Evolutionary conservation across 345 rosid species (phyloP).

Genomic region (Isatis tinctoria): DNA sequence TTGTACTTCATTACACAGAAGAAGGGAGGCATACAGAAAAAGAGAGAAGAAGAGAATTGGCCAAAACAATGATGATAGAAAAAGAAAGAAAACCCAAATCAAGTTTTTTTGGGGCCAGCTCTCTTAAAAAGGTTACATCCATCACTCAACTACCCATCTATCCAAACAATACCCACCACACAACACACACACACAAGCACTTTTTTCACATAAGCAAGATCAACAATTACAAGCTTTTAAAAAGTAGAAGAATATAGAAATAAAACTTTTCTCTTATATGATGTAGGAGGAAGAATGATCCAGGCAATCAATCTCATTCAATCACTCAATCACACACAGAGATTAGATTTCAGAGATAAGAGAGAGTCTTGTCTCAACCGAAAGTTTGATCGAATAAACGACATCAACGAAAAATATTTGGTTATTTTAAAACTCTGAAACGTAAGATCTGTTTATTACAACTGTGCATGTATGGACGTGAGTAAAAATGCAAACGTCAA

Average conservation of each 20-base stretch:
- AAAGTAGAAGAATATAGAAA: constrained; percentile 11
- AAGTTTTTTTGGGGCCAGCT: constrained; percentile 30
- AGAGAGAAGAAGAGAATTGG: background rate
- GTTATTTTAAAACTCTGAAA: background rate
- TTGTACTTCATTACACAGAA: constrained; percentile 26
- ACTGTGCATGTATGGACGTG: background rate
- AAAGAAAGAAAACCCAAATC: constrained; percentile 30
- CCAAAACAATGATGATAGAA: constrained; percentile 28
- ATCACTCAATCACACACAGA: constrained; percentile 17
- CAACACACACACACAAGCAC: constrained; percentile 17
- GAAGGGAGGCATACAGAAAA: constrained; percentile 22
- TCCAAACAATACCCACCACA: constrained; percentile 31
- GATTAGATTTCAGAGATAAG: constrained; percentile 6
- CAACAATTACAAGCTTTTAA: constrained; percentile 24
- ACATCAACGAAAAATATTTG: background rate
- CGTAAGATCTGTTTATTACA: background rate
- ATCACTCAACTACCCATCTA: constrained; percentile 31
- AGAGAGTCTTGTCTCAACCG: constrained; percentile 18
- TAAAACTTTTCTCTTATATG: background rate
- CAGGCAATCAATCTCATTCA: constrained; percentile 31
- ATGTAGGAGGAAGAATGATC: constrained; percentile 16
- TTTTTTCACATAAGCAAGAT: constrained; percentile 24
- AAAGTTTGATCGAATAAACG: background rate
- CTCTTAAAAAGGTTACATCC: constrained; percentile 31
- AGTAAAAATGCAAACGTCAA: constrained; percentile 8